Evolutionary conservation across 805 yeast genomes (phyloP), one percentile per base, ranked within the genome.

Genomic region (Wickerhamiella azyma): DNA sequence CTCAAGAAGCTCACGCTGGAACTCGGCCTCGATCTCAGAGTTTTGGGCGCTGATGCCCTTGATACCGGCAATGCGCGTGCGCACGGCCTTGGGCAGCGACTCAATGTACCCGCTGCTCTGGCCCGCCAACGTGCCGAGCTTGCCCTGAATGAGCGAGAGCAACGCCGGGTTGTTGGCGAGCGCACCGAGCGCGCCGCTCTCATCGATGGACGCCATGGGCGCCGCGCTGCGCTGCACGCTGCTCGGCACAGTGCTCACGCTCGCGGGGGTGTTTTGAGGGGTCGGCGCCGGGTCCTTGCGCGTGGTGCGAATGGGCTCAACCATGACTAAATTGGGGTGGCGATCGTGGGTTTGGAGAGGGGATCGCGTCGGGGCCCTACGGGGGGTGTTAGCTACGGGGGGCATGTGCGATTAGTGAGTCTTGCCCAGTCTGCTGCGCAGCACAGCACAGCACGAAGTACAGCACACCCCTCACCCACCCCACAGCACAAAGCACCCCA

Each of bases 261-360:
- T 78, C 3, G 97, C 84, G 13, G 98, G 98, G 1, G 98, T 92
- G 71, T 92, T 92, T 62, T 92, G 98, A 5, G 98, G 98, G 1
- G 98, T 92, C 39, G 98, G 98, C 6, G 98, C 97, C 58, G 79
- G 77, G 52, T 89, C 81, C 53, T 84, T 76, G 45, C 69, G 65
- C 59, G 77, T 77, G 61, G 72, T 74, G 69, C 80, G 82, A 65
- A 86, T 86, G 36, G 95, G 95, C 66, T 81, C 89, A 41, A 89
- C 76, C 96, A 86, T 85, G 29, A 39, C 33, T 11, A 30, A 30
- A 13, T 13, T 6, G 16, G 29, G 10, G 29, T 9, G 13, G 29
- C 29, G 13, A 5, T n/a, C 14, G 16, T 7, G 14, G 33, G 33
- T n/a, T 7, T 30, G 4, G 6, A 30, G 33, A 11, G 29, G 29